A percentile compares a stretch with the other conserved stretches of the same genome.
These are phyloP conservation scores for Diaporthe ampelina DNA, from an alignment of 2,329 filamentous ascomycete species.

Conservation along the genomic window DNA sequence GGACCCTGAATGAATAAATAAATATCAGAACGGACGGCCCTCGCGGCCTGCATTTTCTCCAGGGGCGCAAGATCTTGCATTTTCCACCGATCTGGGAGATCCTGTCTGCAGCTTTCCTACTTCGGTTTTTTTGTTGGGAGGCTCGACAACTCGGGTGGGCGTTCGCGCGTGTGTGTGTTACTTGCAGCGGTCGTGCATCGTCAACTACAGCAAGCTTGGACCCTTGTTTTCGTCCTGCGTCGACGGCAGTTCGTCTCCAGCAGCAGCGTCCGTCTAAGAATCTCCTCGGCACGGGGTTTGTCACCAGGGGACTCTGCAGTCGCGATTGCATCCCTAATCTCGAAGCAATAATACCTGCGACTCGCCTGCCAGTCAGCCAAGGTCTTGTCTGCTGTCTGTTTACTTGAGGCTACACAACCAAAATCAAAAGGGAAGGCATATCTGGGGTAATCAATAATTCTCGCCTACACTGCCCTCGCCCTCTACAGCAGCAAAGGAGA, in stretches of 20 bases:
- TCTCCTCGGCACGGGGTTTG: background rate
- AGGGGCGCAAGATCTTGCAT: background rate
- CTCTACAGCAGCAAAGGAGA: background rate
- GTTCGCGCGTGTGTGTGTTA: background rate
- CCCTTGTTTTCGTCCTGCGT: background rate
- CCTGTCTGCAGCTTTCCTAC: background rate
- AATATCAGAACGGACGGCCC: slow-evolving; percentile 13
- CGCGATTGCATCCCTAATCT: background rate
- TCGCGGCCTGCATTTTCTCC: background rate
- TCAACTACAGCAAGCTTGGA: background rate
- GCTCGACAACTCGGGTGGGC: background rate
- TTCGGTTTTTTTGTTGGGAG: background rate
- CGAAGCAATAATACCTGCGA: background rate
- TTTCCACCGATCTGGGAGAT: background rate
- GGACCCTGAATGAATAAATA: slow-evolving; percentile 12
- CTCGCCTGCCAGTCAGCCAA: no score
- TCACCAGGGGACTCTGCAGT: background rate
- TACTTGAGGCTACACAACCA: background rate
- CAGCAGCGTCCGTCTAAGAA: background rate
- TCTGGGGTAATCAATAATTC: background rate
- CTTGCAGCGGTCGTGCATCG: slow-evolving; percentile 7
- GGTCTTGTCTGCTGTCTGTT: background rate
- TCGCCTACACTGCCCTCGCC: background rate
- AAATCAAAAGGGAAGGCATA: background rate
- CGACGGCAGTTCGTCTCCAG: background rate